Conservation (phyloP, 257 asterid species). For the Forsythia viridissima region DNA sequence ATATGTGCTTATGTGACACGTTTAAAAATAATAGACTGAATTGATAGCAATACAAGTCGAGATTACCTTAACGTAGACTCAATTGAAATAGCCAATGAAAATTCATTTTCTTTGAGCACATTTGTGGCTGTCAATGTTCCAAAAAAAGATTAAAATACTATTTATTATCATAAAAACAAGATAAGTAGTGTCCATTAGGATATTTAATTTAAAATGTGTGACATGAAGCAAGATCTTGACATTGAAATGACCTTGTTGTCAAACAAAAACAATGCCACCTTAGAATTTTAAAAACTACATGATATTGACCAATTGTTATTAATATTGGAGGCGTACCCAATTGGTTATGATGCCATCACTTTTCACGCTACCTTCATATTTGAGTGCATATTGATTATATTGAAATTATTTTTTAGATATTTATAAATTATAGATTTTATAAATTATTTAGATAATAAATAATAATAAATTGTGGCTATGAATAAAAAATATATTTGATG, state of each 20-base stretch:
- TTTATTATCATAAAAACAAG: neutral
- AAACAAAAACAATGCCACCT: neutral
- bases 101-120: neutral
- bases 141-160: neutral
- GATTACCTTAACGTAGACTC: neutral
- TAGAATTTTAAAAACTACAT: neutral
- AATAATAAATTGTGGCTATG: too few relatives aligned
- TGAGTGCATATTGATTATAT: too few relatives aligned
- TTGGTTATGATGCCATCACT: too few relatives aligned
- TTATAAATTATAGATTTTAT: too few relatives aligned
- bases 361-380: neutral
- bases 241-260: neutral
- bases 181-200: neutral
- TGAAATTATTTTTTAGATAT: too few relatives aligned
- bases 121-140: neutral
- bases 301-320: neutral
- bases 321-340: too few relatives aligned
- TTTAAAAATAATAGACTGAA: too few relatives aligned
- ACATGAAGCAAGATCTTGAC: neutral
- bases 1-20: too few relatives aligned
- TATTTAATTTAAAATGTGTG: neutral
- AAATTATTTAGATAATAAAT: too few relatives aligned
- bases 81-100: neutral
- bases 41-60: too few relatives aligned
- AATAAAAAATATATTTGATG: too few relatives aligned